Base-by-base conservation (phyloP, 2,329 filamentous ascomycete genomes). In the Ophiostoma tasmaniense region DNA sequence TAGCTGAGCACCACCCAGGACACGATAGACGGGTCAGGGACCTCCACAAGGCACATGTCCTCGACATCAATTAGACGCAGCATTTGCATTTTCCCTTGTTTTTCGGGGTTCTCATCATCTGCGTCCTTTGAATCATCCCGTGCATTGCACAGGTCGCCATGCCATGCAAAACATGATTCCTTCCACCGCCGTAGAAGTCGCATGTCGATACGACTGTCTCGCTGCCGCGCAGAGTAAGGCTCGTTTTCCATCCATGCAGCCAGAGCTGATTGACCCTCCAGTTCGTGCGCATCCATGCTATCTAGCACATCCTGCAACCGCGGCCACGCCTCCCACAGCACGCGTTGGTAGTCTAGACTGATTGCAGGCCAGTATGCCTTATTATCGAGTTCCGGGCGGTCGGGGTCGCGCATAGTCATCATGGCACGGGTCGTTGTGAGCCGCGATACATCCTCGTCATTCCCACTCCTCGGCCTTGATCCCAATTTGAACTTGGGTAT, bases 151-250 rank as follows among this genome's bases (percentile, higher is more conserved):
- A n/a, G 28, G 20, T 52, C 42, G 25, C 65, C 65, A 30, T 66
- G 65, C 28, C 65, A 66, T 2, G 65, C 42, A 13, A 45, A 55
- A 17, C 65, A 66, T 2, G 65, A 20, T 42, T 66, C 65, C 11
- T 66, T 66, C 65, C 65, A 66, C n/a, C 65, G 65, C 14, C 65
- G 65, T 28, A 66, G 65, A 42, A 66, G 42, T 28, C 65, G 65
- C 65, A 66, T 22, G 42, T 66, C 65, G 5, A 66, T 30, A 17
- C 42, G 65, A 2, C 28, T 30, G 22, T 0, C 22, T 22, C 65
- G 42, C 2, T 45, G 65, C 14, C 65, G 65, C 2, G 37, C 65
- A 2, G 37, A 66, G 65, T 66, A 66, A 17, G 65, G 65, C 28
- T 20, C 25, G 14, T 45, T 28, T 28, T 28, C 25, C 1, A 22